Percentiles rank a stretch among this genome's conserved stretches.
Evolutionary conservation across 768 basidiomycete genomes (phyloP).

Genomic region (Phlebiopsis flavidoalba): DNA sequence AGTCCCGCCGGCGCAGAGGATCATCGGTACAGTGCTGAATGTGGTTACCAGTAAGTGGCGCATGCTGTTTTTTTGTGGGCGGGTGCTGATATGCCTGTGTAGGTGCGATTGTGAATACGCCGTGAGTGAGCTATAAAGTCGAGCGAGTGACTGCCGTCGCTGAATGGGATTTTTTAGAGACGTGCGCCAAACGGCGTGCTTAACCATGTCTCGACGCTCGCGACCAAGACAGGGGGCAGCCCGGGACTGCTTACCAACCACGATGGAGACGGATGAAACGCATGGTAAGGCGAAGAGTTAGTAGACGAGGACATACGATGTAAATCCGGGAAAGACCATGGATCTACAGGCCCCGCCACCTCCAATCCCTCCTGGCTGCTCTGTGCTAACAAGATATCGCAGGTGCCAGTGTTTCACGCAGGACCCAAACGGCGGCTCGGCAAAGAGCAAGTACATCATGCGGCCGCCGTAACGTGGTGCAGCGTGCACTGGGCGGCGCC

Average conservation of each 20-base stretch:
- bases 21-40: slow-evolving; percentile 90
- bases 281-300: slow-evolving; percentile 65
- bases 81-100: neutral
- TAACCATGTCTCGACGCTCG: slow-evolving; percentile 76
- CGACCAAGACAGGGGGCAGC: slow-evolving; percentile 80
- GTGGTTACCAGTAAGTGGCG: slow-evolving; percentile 63
- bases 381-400: neutral
- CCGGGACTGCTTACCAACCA: slow-evolving; percentile 78
- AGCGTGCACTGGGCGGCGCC: slow-evolving; percentile 52
- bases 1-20: slow-evolving; percentile 38
- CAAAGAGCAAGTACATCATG: slow-evolving; percentile 82
- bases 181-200: slow-evolving; percentile 71
- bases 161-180: slow-evolving; percentile 16
- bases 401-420: slow-evolving; percentile 75
- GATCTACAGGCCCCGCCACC: no score
- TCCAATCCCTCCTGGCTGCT: no score
- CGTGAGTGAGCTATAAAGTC: slow-evolving; percentile 57
- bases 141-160: neutral
- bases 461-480: slow-evolving; percentile 88
- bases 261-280: slow-evolving; percentile 78
- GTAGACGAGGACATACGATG: no score
- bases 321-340: no score
- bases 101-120: slow-evolving; percentile 96
- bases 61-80: neutral
- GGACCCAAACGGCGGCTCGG: slow-evolving; percentile 71